Conservation (phyloP, 495 filamentous ascomycete species). For the Daldinia loculata region DNA sequence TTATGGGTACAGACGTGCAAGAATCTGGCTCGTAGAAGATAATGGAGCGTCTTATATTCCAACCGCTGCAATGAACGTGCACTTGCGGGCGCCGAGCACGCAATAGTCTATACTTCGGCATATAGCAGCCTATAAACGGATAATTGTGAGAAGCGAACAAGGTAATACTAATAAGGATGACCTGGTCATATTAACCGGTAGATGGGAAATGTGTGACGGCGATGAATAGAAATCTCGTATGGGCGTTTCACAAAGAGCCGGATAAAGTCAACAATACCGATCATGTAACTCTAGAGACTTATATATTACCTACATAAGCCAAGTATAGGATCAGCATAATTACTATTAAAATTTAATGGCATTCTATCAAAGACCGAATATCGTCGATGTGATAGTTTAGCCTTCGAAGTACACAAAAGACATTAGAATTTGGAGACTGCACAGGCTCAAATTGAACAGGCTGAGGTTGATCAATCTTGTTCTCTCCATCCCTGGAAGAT, state of each 20-base stretch:
- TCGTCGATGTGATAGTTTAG: no score
- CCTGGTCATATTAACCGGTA: constrained; percentile 18
- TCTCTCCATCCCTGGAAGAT: background rate
- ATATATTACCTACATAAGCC: no score
- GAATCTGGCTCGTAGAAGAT: background rate
- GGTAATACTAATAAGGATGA: background rate
- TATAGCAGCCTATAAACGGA: constrained; percentile 20
- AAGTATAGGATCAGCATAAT: no score
- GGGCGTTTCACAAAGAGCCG: background rate
- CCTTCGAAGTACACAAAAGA: no score
- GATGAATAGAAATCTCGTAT: background rate
- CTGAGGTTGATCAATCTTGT: no score
- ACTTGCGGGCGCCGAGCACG: background rate
- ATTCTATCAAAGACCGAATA: no score
- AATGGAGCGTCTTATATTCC: background rate
- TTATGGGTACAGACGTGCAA: background rate
- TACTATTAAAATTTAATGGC: no score
- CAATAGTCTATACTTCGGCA: constrained; percentile 8
- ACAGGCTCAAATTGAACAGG: no score
- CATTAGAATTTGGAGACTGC: no score
- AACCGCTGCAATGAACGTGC: background rate
- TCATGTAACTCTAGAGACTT: background rate
- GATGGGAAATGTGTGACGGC: background rate
- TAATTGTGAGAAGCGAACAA: constrained; percentile 8
- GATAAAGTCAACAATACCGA: background rate